phyloP scores from a whole-genome alignment of 805 yeast genomes.

The Starmerella stigmatis region DNA sequence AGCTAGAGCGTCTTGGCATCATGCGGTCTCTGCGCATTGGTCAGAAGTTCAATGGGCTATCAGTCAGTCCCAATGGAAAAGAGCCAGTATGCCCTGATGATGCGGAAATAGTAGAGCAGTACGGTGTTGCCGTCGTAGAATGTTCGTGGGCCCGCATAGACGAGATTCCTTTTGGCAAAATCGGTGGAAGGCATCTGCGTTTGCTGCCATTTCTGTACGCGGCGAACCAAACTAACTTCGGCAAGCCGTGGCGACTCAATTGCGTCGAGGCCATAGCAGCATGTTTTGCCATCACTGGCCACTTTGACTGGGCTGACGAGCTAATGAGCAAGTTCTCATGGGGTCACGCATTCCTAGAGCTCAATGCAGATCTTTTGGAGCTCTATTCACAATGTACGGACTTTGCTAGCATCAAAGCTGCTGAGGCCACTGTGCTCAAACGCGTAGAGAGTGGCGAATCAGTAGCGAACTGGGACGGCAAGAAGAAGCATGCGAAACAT shows the following conservation, averaged over 20 bases:
- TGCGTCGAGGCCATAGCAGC: conserved; percentile 98
- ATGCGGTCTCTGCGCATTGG: conserved; percentile 77
- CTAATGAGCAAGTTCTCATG: conserved; percentile 75
- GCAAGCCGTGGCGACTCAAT: conserved; percentile 88
- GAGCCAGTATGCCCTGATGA: conserved; percentile 86
- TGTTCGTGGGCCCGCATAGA: conserved; percentile 98
- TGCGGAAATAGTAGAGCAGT: conserved; percentile 55
- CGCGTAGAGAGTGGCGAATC: conserved; percentile 20
- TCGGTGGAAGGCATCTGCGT: conserved; percentile 84
- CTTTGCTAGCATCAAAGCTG: conserved; percentile 56
- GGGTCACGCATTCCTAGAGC: conserved; percentile 80
- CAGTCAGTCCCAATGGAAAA: conserved; percentile 88
- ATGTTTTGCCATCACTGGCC: conserved; percentile 89
- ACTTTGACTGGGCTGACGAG: conserved; percentile 73
- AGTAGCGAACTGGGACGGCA: conserved; percentile 21
- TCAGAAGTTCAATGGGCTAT: conserved; percentile 81
- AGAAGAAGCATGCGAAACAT: conserved; percentile 16
- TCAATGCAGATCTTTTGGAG: conserved; percentile 68
- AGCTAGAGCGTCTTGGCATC: conserved; percentile 76
- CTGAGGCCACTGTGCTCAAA: conserved; percentile 66
- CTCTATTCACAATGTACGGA: conserved; percentile 74
- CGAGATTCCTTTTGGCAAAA: conserved; percentile 86
- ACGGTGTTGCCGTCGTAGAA: conserved; percentile 96
- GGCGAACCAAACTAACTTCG: conserved; percentile 94
- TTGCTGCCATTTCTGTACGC: conserved; percentile 86